These are phyloP conservation scores for Suhomyces choctaworum DNA, from an alignment of 1,139 yeast genomes.

Conservation along the genomic window DNA sequence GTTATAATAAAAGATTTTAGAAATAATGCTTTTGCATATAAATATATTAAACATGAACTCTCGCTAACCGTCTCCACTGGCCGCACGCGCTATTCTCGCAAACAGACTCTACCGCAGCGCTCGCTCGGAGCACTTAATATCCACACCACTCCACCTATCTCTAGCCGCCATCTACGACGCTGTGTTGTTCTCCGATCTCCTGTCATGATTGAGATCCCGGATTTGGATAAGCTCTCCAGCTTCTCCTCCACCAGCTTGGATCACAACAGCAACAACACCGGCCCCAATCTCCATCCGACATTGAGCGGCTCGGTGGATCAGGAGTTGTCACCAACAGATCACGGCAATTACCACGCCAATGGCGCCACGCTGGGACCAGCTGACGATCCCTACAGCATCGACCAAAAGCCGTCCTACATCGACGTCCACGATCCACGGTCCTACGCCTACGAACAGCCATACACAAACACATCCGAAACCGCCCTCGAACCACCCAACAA, in stretches of 20 bases:
- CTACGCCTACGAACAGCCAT: constrained; percentile 3
- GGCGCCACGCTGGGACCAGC: too few relatives aligned
- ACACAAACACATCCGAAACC: constrained; percentile 4
- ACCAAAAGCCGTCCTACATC: constrained; percentile 9
- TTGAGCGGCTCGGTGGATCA: background rate
- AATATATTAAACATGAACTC: too few relatives aligned
- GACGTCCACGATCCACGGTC: constrained; percentile 11
- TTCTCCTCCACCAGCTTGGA: constrained; percentile 5
- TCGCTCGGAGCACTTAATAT: too few relatives aligned
- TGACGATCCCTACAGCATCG: constrained; percentile 9
- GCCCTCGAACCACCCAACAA: constrained; percentile 4
- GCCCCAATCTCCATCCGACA: background rate
- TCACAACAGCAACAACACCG: background rate
- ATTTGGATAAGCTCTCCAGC: constrained; percentile 29
- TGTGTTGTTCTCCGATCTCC: background rate
- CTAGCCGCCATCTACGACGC: background rate
- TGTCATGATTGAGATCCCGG: constrained; percentile 44
- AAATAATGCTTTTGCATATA: too few relatives aligned
- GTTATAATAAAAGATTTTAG: too few relatives aligned
- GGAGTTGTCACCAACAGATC: background rate
- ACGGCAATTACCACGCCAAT: background rate
- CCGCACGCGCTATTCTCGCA: too few relatives aligned
- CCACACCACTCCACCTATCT: background rate
- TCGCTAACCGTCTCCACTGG: too few relatives aligned
- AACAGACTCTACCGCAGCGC: too few relatives aligned